Evolutionary conservation across 2,329 filamentous ascomycete genomes (phyloP).

Genomic region (Talaromyces sp.): DNA sequence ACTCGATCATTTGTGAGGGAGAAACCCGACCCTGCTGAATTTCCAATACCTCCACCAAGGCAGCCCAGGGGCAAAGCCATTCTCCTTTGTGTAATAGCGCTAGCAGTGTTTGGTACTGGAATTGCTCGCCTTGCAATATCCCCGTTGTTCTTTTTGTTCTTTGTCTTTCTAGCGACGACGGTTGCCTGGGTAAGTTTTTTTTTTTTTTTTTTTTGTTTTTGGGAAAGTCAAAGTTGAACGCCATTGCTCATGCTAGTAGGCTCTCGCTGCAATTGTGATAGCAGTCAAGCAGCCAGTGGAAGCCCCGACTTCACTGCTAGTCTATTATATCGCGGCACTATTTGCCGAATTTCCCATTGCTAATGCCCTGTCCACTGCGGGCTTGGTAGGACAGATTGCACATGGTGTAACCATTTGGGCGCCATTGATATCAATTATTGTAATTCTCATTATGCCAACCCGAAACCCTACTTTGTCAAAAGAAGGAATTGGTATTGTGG

Average conservation of each 20-base stretch:
- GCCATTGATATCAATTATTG: constrained; percentile 44
- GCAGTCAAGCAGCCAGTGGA: constrained; percentile 36
- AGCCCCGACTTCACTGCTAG: constrained; percentile 36
- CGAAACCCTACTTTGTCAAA: constrained; percentile 54
- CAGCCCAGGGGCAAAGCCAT: constrained; percentile 30
- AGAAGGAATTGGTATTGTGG: constrained; percentile 57
- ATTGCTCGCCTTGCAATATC: constrained; percentile 19
- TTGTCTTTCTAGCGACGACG: constrained; percentile 13
- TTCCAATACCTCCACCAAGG: constrained; percentile 27
- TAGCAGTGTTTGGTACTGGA: constrained; percentile 31
- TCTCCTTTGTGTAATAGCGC: constrained; percentile 35
- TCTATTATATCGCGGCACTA: constrained; percentile 28
- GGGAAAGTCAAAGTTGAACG: neutral
- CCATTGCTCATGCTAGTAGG: constrained; percentile 27
- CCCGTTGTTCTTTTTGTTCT: constrained; percentile 15
- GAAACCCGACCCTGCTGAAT: constrained; percentile 23
- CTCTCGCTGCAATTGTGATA: constrained; percentile 30
- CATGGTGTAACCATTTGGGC: constrained; percentile 31
- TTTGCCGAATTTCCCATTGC: constrained; percentile 31
- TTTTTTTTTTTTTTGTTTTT: neutral
- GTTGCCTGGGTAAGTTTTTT: constrained; percentile 35
- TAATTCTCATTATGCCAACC: constrained; percentile 66
- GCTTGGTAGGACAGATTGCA: constrained; percentile 15
- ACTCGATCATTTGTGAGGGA: constrained; percentile 49
- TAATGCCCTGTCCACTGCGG: constrained; percentile 17